These are phyloP conservation scores for Apiospora arundinis DNA, from an alignment of 2,329 filamentous ascomycete genomes.

Conservation along the genomic window DNA sequence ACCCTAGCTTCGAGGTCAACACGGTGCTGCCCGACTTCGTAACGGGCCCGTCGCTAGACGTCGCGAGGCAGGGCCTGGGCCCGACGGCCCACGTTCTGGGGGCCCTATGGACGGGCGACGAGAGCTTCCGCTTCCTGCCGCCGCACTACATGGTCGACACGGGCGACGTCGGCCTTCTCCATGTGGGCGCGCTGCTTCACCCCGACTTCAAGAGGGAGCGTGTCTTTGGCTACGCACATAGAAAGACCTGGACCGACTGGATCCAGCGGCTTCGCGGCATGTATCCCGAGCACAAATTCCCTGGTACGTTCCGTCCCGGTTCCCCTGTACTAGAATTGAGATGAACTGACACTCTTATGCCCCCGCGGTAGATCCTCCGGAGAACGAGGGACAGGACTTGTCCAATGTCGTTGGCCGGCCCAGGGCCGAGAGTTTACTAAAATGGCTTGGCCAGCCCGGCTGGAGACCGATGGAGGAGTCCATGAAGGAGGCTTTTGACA, in stretches of 20 bases:
- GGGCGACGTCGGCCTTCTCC: constrained; percentile 10
- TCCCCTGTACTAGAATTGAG: no score
- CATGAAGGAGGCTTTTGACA: neutral
- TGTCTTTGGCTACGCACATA: constrained; percentile 6
- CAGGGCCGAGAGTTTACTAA: neutral
- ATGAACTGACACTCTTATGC: no score
- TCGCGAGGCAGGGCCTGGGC: neutral
- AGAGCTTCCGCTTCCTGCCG: constrained; percentile 9
- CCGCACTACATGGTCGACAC: constrained; percentile 9
- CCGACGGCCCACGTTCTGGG: neutral
- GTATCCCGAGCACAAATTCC: constrained; percentile 11
- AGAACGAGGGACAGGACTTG: no score
- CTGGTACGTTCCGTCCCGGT: neutral
- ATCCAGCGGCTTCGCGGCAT: constrained; percentile 2
- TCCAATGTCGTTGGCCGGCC: neutral
- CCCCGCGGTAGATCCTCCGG: no score
- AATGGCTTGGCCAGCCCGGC: neutral
- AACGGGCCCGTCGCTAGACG: no score
- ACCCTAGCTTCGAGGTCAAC: no score
- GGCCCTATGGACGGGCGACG: neutral
- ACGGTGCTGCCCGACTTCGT: no score
- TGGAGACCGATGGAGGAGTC: constrained; percentile 1
- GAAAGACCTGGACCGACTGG: constrained; percentile 11
- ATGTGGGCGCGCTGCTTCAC: constrained; percentile 5
- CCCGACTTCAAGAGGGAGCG: constrained; percentile 1